Conservation (phyloP, 2,329 filamentous ascomycete species). For the Alternaria arborescens region DNA sequence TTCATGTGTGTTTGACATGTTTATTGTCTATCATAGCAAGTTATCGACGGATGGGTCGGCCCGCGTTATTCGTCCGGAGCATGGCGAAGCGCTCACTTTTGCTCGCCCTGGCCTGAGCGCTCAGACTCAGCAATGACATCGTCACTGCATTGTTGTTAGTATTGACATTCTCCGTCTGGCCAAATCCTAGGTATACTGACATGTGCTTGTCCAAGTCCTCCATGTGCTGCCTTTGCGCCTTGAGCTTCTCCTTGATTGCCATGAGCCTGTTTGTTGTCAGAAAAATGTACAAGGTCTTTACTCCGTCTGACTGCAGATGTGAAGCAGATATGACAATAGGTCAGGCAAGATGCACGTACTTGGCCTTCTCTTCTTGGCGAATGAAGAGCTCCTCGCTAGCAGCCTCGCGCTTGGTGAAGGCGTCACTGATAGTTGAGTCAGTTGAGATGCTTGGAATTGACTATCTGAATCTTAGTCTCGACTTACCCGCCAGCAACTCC, state of each 20-base stretch:
- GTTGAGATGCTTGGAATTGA: background rate
- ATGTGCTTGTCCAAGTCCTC: constrained; percentile 87
- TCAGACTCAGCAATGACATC: constrained; percentile 77
- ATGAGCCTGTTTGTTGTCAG: constrained; percentile 63
- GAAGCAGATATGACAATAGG: no score
- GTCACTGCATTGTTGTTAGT: constrained; percentile 64
- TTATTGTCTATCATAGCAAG: constrained; percentile 14
- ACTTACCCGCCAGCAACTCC: constrained; percentile 50
- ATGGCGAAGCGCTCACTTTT: constrained; percentile 35
- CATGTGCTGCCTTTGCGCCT: constrained; percentile 82
- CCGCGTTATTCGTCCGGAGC: constrained; percentile 1
- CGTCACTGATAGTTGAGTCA: constrained; percentile 68
- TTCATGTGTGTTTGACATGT: constrained; percentile 3
- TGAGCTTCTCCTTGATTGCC: constrained; percentile 73
- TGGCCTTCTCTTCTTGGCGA: constrained; percentile 86
- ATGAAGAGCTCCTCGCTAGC: constrained; percentile 88
- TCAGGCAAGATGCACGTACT: constrained; percentile 62
- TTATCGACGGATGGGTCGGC: constrained; percentile 5
- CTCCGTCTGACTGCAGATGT: no score
- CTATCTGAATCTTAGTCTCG: constrained; percentile 5
- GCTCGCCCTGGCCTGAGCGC: constrained; percentile 70
- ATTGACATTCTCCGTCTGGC: background rate
- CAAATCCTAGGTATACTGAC: constrained; percentile 59
- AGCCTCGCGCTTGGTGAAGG: constrained; percentile 90
- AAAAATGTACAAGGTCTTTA: background rate